Evolutionary conservation across 2,329 filamentous ascomycete genomes (phyloP).

Genomic region (Colletotrichum sp.): DNA sequence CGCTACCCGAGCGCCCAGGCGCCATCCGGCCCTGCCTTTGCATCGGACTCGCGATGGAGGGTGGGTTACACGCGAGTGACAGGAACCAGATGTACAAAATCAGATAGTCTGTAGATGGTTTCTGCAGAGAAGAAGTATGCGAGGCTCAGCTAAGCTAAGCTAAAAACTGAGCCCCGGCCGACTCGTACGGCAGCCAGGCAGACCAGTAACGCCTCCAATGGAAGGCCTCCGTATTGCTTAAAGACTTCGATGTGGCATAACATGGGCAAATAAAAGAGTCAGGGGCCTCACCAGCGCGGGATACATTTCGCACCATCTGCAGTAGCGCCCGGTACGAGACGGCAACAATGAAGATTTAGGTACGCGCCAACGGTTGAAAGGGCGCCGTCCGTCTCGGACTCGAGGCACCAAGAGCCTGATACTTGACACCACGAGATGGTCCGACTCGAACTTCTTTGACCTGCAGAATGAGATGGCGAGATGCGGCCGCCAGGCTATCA

Average conservation of each 20-base stretch:
- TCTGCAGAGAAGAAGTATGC: not conserved
- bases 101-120: not conserved
- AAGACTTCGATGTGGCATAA: not conserved
- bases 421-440: not conserved
- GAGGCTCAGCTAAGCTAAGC: not conserved
- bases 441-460: not conserved
- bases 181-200: not conserved
- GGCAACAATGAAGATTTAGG: not conserved
- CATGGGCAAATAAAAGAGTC: not conserved
- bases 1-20: not conserved
- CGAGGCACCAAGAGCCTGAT: not conserved
- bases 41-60: not conserved
- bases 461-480: not conserved
- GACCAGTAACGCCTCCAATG: not conserved
- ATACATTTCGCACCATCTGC: not conserved
- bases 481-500: not conserved
- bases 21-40: not conserved
- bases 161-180: not conserved
- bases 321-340: not conserved
- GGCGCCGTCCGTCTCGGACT: slow-evolving; percentile 2
- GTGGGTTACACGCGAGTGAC: slow-evolving; percentile 11
- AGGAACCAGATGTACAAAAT: not conserved
- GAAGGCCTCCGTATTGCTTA: not conserved
- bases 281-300: not conserved
- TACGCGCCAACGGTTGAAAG: not conserved